Percentiles rank a stretch among this genome's conserved stretches.
Conservation (phyloP, 345 rosid species). For the Populus davidiana region DNA sequence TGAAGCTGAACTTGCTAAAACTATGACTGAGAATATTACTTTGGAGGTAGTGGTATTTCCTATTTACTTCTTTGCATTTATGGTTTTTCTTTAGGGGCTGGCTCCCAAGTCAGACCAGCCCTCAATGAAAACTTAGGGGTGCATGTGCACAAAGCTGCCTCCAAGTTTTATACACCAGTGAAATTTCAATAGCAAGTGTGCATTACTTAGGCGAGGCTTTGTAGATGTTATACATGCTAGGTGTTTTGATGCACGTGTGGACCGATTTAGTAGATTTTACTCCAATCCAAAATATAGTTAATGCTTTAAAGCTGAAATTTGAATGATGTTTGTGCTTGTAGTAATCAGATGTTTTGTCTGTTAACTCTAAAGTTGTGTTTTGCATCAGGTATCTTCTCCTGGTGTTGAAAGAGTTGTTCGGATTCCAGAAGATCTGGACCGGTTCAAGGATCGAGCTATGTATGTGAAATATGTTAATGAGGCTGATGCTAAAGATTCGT, state of each 20-base stretch:
- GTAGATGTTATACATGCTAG: not conserved
- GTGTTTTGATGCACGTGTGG: not conserved
- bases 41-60: slow-evolving; percentile 55
- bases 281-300: not conserved
- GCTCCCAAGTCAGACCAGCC: too few relatives aligned
- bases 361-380: slow-evolving; percentile 4
- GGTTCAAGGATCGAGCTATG: slow-evolving; percentile 76
- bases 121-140: too few relatives aligned
- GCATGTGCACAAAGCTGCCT: not conserved
- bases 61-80: too few relatives aligned
- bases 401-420: slow-evolving; percentile 78
- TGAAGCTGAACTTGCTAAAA: slow-evolving; percentile 66
- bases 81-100: too few relatives aligned
- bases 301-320: slow-evolving; percentile 1
- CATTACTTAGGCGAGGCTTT: not conserved
- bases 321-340: slow-evolving; percentile 7
- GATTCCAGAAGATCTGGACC: slow-evolving; percentile 72
- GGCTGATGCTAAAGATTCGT: slow-evolving; percentile 15
- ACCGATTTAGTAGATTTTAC: slow-evolving; percentile 1
- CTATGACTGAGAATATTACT: slow-evolving; percentile 55
- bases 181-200: not conserved
- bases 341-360: not conserved
- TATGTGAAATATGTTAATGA: slow-evolving; percentile 49
- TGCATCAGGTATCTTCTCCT: slow-evolving; percentile 77
- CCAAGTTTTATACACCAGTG: not conserved